A percentile compares a stretch with the other conserved stretches of the same genome.
Conservation (phyloP, 1,284 basidiomycete species). For the Sporisorium iseilematis-ciliati region DNA sequence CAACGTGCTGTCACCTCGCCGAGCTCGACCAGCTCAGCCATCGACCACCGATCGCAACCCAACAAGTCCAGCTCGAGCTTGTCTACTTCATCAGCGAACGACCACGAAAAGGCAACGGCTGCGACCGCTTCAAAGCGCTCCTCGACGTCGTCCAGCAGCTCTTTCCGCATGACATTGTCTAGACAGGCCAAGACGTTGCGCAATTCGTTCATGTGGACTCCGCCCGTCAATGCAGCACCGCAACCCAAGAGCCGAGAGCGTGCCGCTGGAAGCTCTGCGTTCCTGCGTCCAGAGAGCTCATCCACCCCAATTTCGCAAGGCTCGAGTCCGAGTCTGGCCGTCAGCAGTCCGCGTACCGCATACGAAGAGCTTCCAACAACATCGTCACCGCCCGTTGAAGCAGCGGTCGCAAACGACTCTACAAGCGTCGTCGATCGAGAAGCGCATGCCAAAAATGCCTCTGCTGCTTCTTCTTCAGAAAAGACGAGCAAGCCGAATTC, state of each 20-base stretch:
- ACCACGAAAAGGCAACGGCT: constrained; percentile 13
- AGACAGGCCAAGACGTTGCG: constrained; percentile 40
- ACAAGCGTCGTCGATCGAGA: neutral
- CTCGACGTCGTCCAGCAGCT: constrained; percentile 32
- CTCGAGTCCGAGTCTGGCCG: constrained; percentile 15
- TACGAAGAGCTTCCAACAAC: neutral
- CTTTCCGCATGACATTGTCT: constrained; percentile 42
- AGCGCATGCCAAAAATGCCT: neutral
- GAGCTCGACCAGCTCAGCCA: constrained; percentile 25
- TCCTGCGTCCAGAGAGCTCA: constrained; percentile 1
- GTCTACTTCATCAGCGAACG: constrained; percentile 22
- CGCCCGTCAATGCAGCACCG: neutral
- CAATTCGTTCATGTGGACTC: constrained; percentile 37
- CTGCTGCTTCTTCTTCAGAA: neutral
- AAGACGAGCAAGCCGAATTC: constrained; percentile 2
- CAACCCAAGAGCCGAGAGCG: constrained; percentile 4
- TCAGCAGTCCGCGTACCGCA: constrained; percentile 9
- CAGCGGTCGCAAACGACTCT: neutral
- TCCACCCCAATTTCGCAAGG: constrained; percentile 18
- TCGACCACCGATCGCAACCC: constrained; percentile 18
- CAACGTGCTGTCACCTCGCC: constrained; percentile 13
- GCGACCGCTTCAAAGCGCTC: constrained; percentile 27
- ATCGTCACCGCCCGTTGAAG: neutral
- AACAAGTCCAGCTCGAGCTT: constrained; percentile 36
- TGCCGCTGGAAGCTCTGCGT: neutral